phyloP scores from a whole-genome alignment of 768 basidiomycete genomes.

The Coprinopsis strossmayeri region DNA sequence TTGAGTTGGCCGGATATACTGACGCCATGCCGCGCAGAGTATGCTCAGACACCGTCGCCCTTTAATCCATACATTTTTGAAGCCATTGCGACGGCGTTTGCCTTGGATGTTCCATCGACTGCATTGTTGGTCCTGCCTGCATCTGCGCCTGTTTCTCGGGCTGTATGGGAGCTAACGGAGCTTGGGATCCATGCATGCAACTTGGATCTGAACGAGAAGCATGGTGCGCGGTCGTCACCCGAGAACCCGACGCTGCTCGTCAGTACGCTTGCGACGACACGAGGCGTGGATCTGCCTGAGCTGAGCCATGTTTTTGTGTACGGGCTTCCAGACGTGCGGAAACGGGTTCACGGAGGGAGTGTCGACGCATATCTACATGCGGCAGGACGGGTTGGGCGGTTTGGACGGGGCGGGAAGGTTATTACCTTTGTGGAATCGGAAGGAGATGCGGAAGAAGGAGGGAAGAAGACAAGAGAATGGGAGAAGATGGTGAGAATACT shows the following conservation, averaged over 20 bases:
- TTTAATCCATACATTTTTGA: conserved; percentile 55
- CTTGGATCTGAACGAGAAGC: conserved; percentile 42
- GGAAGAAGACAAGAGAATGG: conserved; percentile 13
- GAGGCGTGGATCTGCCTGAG: conserved; percentile 67
- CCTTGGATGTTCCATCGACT: conserved; percentile 61
- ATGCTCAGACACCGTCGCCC: conserved; percentile 39
- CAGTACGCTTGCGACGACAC: conserved; percentile 59
- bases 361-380: conserved; percentile 64
- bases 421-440: conserved; percentile 48
- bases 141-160: conserved; percentile 51
- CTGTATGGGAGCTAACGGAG: conserved; percentile 55
- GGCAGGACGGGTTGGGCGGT: conserved; percentile 72
- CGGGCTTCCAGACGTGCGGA: conserved; percentile 46
- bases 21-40: conserved; percentile 26
- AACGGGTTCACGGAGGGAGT: conserved; percentile 27
- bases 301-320: conserved; percentile 72
- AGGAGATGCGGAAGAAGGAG: conserved; percentile 17
- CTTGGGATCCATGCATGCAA: conserved; percentile 64
- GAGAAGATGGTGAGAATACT: conserved; percentile 38
- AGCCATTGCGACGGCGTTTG: conserved; percentile 64
- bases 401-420: conserved; percentile 60
- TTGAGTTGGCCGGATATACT: conserved; percentile 2
- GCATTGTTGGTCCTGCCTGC: conserved; percentile 67
- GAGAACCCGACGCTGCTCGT: conserved; percentile 62
- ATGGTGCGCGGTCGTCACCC: conserved; percentile 21